A percentile compares a stretch with the other conserved stretches of the same genome.
Conservation (phyloP, 2,329 filamentous ascomycete species). For the Plectosphaerella plurivora region DNA sequence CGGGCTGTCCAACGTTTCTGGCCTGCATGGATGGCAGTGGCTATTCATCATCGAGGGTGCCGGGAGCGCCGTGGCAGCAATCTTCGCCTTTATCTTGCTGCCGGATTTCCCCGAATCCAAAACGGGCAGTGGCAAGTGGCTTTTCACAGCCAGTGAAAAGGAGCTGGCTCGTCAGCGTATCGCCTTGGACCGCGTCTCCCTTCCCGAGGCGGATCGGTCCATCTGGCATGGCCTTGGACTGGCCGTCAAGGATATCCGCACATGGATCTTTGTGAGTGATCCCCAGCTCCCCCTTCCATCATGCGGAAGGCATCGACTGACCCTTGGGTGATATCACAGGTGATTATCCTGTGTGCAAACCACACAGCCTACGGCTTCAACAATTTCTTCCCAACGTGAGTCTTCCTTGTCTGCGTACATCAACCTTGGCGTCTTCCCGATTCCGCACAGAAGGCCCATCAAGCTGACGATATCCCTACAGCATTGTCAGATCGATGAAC, state of each 20-base stretch:
- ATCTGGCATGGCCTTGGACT: constrained; percentile 14
- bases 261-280: constrained; percentile 16
- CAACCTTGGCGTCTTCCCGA: background rate
- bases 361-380: constrained; percentile 25
- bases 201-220: constrained; percentile 9
- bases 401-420: background rate
- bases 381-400: constrained; percentile 28
- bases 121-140: background rate
- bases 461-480: background rate
- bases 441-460: too few relatives aligned
- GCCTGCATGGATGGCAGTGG: constrained; percentile 8
- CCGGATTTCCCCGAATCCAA: background rate
- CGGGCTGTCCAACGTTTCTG: constrained; percentile 3
- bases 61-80: background rate
- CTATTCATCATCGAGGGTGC: constrained; percentile 37
- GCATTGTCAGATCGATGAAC: constrained; percentile 53
- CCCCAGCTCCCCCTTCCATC: background rate
- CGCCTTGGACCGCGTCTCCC: constrained; percentile 15
- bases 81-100: background rate
- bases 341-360: constrained; percentile 8
- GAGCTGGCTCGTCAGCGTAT: constrained; percentile 12
- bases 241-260: constrained; percentile 16
- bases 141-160: background rate
- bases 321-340: background rate
- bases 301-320: too few relatives aligned